Conservation (phyloP, 1,139 yeast species). For the Candida tetrigidarum region DNA sequence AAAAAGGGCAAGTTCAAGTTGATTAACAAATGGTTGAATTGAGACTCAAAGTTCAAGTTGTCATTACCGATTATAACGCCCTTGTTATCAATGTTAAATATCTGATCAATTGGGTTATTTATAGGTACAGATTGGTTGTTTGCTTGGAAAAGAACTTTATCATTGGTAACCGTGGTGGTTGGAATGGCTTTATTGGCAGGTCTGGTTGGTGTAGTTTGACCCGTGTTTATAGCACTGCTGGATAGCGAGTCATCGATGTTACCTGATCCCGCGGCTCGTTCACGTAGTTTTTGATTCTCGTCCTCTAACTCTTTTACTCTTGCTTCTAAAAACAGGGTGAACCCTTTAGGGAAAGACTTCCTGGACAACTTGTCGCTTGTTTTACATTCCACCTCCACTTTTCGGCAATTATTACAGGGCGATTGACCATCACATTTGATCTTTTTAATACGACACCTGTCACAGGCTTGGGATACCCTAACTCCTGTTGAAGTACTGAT, state of each 20-base stretch:
- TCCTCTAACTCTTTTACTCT: constrained; percentile 64
- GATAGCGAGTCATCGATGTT: background rate
- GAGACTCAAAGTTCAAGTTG: constrained; percentile 52
- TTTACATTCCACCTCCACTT: constrained; percentile 67
- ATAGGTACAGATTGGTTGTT: constrained; percentile 31
- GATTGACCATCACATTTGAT: constrained; percentile 75
- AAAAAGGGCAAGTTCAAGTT: constrained; percentile 50
- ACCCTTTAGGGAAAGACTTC: constrained; percentile 75
- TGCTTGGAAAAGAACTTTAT: constrained; percentile 19
- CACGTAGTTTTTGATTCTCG: constrained; percentile 49
- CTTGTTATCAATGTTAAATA: constrained; percentile 48
- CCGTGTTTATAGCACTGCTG: constrained; percentile 1
- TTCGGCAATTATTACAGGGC: constrained; percentile 71
- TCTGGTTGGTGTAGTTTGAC: constrained; percentile 4
- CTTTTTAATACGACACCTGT: constrained; percentile 75
- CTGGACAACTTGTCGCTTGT: constrained; percentile 75
- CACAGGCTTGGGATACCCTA: constrained; percentile 78
- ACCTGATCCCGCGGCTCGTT: constrained; percentile 17
- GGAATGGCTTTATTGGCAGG: constrained; percentile 12
- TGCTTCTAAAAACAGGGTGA: constrained; percentile 72
- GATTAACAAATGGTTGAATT: constrained; percentile 50
- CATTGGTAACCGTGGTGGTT: constrained; percentile 18
- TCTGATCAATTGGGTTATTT: constrained; percentile 53
- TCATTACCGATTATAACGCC: constrained; percentile 55
- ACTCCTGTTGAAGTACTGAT: constrained; percentile 46